phyloP scores from a whole-genome alignment of 352 stramenopile genomes.

The Phytophthora europaea region DNA sequence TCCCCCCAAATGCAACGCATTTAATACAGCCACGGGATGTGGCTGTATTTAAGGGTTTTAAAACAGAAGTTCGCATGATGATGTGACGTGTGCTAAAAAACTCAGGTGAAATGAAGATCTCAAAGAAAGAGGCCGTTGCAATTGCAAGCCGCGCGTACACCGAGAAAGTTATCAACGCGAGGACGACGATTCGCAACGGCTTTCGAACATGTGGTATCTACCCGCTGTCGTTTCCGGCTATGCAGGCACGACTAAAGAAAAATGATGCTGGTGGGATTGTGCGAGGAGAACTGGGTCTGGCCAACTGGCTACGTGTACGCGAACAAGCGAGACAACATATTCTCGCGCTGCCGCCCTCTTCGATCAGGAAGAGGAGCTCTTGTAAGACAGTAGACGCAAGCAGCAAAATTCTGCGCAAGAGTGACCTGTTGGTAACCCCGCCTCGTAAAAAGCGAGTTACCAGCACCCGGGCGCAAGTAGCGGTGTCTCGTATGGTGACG shows the following conservation, averaged over 20 bases:
- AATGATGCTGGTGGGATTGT: background rate
- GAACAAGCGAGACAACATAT: background rate
- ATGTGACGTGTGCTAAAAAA: background rate
- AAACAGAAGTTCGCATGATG: background rate
- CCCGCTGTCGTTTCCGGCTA: background rate
- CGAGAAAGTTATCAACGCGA: background rate
- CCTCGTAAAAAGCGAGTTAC: background rate
- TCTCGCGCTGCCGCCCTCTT: background rate
- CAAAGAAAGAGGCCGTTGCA: background rate
- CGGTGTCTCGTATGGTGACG: too few relatives aligned
- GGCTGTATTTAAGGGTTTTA: background rate
- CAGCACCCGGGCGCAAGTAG: background rate
- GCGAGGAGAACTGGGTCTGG: background rate
- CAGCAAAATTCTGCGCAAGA: background rate
- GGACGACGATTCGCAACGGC: background rate
- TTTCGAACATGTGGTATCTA: background rate
- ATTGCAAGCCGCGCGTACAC: background rate
- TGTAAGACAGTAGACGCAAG: background rate
- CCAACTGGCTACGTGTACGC: background rate
- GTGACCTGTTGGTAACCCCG: background rate
- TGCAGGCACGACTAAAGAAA: background rate
- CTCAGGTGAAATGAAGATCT: background rate
- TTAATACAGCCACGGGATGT: background rate
- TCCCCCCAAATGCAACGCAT: background rate
- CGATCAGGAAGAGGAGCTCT: background rate